These are phyloP conservation scores for Clavulina sp. DNA, from an alignment of 768 basidiomycete species.

Conservation along the genomic window DNA sequence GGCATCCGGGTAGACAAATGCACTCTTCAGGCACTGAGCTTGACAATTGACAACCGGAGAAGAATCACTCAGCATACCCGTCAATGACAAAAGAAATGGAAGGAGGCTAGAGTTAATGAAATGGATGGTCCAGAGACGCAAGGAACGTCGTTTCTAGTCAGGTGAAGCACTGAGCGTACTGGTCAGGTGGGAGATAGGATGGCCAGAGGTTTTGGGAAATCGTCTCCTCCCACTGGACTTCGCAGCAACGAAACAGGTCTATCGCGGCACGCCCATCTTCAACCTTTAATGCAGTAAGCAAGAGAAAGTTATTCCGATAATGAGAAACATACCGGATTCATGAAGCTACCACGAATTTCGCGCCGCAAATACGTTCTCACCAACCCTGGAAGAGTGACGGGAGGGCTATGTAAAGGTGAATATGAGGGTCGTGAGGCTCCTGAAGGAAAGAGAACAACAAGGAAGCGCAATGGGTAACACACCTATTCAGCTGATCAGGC, in stretches of 20 bases:
- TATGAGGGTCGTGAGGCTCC: no score
- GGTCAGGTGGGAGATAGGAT: conserved; percentile 7
- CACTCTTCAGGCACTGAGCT: no score
- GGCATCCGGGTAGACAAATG: no score
- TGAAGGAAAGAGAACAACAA: not conserved
- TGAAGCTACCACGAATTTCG: not conserved
- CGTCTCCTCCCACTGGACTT: conserved; percentile 9
- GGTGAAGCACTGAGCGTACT: conserved; percentile 8
- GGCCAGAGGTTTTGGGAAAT: conserved; percentile 7
- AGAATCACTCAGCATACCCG: no score
- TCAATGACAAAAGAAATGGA: no score
- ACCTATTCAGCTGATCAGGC: not conserved
- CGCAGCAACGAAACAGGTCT: conserved; percentile 7
- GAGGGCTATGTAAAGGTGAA: no score
- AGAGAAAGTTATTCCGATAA: not conserved
- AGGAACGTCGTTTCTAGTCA: no score
- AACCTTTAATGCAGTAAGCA: not conserved
- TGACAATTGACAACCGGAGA: no score
- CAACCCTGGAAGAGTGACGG: no score
- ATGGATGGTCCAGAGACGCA: no score
- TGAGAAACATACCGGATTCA: not conserved
- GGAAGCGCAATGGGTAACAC: not conserved
- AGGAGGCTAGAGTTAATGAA: no score
- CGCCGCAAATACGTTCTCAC: no score
- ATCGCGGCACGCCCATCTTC: conserved; percentile 6